Percentiles rank a stretch among this genome's conserved stretches.
These are phyloP conservation scores for Lasiodiplodia theobromae DNA, from an alignment of 2,329 filamentous ascomycete genomes.

Conservation along the genomic window DNA sequence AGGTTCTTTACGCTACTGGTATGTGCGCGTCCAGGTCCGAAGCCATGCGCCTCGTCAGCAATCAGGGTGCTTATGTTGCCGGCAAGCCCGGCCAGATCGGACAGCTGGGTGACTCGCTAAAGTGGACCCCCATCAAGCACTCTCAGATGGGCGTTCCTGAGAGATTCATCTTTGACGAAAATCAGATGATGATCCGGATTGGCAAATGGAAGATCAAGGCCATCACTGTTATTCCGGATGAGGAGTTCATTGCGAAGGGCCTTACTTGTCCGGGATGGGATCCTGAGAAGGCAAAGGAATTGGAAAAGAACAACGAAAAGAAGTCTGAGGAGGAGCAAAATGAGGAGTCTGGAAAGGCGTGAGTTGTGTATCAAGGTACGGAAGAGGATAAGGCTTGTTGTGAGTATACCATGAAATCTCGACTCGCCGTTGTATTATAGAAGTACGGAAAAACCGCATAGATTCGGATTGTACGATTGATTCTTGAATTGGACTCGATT, in stretches of 20 bases:
- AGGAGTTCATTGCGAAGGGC: slow-evolving; percentile 57
- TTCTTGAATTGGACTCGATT: too few species aligned
- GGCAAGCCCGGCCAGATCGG: slow-evolving; percentile 54
- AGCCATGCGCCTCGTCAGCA: slow-evolving; percentile 63
- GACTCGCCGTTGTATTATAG: not conserved
- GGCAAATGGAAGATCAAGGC: slow-evolving; percentile 69
- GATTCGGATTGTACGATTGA: not conserved
- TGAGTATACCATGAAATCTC: not conserved
- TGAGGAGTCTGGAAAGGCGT: too few species aligned
- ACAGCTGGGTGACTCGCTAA: slow-evolving; percentile 60
- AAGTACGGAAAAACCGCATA: not conserved
- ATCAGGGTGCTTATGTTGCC: slow-evolving; percentile 68
- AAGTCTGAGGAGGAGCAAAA: too few species aligned
- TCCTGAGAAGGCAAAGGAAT: not conserved
- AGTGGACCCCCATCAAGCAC: slow-evolving; percentile 68
- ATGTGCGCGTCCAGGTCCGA: slow-evolving; percentile 64
- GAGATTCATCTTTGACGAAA: slow-evolving; percentile 65
- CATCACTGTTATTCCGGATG: slow-evolving; percentile 62
- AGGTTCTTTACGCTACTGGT: slow-evolving; percentile 66
- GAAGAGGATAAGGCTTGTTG: not conserved
- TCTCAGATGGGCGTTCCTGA: slow-evolving; percentile 65
- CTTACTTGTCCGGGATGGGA: slow-evolving; percentile 59
- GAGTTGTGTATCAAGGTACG: not conserved
- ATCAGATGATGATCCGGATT: slow-evolving; percentile 61
- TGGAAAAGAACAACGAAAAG: not conserved